These are phyloP conservation scores for Suillus clintonianus DNA, from an alignment of 768 basidiomycete species.

Conservation along the genomic window DNA sequence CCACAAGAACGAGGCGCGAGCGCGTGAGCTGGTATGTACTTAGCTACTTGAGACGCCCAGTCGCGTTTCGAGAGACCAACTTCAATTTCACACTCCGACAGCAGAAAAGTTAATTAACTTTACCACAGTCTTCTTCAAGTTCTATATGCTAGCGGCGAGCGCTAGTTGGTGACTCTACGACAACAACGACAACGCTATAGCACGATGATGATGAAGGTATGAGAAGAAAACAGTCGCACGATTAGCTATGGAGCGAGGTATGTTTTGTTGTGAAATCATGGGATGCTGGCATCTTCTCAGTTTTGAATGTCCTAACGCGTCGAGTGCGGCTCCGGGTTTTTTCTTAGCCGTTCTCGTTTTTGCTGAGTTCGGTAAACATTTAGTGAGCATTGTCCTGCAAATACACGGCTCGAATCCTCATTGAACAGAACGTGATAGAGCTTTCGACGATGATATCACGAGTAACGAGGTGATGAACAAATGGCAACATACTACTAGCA, in stretches of 20 bases:
- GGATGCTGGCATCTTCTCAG: background rate
- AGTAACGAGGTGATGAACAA: too few species aligned
- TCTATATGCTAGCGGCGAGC: too few species aligned
- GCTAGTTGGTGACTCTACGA: background rate
- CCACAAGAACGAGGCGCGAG: slow-evolving; percentile 19
- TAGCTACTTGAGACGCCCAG: background rate
- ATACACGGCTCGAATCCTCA: too few species aligned
- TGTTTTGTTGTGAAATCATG: background rate
- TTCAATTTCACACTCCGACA: slow-evolving; percentile 1
- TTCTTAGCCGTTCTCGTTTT: background rate
- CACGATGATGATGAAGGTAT: background rate
- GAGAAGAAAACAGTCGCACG: background rate
- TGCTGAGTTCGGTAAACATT: background rate
- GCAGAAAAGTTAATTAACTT: background rate
- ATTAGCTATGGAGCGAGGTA: background rate
- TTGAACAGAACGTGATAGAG: too few species aligned
- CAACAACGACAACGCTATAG: background rate
- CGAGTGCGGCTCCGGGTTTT: background rate
- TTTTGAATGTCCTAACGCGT: background rate
- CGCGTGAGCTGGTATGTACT: slow-evolving; percentile 12
- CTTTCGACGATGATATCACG: too few species aligned
- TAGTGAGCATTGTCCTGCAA: too few species aligned
- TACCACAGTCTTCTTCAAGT: background rate
- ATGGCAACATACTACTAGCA: too few species aligned
- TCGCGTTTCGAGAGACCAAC: background rate